Base-by-base conservation (phyloP, 1,139 yeast genomes). In the Nakaseomyces nivariensis region DNA sequence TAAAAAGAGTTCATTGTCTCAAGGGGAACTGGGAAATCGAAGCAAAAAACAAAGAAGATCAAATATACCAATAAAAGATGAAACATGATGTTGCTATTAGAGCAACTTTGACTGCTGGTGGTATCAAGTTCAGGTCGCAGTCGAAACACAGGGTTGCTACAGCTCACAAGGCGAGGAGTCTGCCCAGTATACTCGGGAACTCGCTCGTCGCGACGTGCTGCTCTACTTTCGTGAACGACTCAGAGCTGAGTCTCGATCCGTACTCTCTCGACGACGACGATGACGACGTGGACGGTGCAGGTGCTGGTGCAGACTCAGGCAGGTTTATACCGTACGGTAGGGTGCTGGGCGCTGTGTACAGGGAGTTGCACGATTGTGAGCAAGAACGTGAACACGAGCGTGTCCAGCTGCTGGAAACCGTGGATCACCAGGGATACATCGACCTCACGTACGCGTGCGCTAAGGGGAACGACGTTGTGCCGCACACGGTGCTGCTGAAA, bases 51-150 rank as follows among this genome's bases (percentile, higher is more conserved):
- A n/a, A n/a, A n/a, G n/a, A n/a, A n/a, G n/a, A n/a, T n/a, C n/a
- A n/a, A n/a, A n/a, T n/a, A n/a, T n/a, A n/a, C n/a, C n/a, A n/a
- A n/a, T n/a, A n/a, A n/a, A n/a, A n/a, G 13, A 38, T 38, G 43
- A 38, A 26, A 11, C 43, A 38, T 25, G 43, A 38, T 25, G 43
- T 38, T 38, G 43, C 43, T 10, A 13, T 45, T 17, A 36, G 47
- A n/a, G 47, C 47, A 7, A 45, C 41, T 5, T 25, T 45, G 42
- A 45, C 47, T 13, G 43, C 36, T 26, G 43, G 26, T 24, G 48
- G 48, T 37, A 41, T 46, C 4, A 32, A 31, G 48, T 29, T 46
- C 37, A 46, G 38, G 43, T 38, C 48, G 29, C 48, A 46, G 29
- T 29, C 44, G 13, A 41, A 25, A 26, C 31, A 38, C 13, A 32